A percentile compares a stretch with the other conserved stretches of the same genome.
Conservation (phyloP, 441 rosid genomes). For the Corymbia citriodora region DNA sequence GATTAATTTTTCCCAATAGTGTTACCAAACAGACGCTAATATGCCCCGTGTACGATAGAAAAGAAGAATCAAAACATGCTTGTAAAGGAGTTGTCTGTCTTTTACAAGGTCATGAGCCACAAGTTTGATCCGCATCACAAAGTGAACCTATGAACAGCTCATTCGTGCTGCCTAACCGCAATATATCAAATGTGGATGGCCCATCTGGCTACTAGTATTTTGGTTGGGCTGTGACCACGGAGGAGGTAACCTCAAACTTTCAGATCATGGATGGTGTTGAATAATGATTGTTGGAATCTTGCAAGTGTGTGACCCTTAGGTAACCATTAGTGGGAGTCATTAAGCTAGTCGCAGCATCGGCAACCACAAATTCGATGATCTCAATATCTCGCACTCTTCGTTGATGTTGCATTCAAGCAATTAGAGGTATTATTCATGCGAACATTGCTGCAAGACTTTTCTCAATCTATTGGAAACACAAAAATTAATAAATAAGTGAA, state of each 20-base stretch:
- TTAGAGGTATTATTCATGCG: no score
- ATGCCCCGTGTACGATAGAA: no score
- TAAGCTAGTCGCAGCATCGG: background rate
- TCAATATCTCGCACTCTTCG: background rate
- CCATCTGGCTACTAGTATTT: background rate
- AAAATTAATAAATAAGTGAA: no score
- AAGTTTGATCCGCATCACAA: accelerated
- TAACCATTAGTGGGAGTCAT: background rate
- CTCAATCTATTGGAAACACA: no score
- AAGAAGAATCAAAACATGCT: no score
- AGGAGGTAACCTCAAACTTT: background rate
- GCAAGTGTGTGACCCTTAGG: background rate
- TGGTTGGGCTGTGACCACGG: background rate
- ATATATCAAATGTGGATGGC: background rate
- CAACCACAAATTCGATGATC: background rate
- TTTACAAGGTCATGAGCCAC: background rate
- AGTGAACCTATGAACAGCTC: background rate
- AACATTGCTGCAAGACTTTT: no score
- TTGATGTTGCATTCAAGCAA: background rate
- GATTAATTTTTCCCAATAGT: no score
- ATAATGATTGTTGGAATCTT: background rate
- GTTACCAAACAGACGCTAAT: no score
- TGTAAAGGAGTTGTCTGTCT: background rate
- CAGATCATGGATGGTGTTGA: background rate
- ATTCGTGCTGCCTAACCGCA: background rate